Percentiles rank a stretch among this genome's conserved stretches.
Evolutionary conservation across 768 basidiomycete genomes (phyloP).

Genomic region (Podaxis carcinomalis): DNA sequence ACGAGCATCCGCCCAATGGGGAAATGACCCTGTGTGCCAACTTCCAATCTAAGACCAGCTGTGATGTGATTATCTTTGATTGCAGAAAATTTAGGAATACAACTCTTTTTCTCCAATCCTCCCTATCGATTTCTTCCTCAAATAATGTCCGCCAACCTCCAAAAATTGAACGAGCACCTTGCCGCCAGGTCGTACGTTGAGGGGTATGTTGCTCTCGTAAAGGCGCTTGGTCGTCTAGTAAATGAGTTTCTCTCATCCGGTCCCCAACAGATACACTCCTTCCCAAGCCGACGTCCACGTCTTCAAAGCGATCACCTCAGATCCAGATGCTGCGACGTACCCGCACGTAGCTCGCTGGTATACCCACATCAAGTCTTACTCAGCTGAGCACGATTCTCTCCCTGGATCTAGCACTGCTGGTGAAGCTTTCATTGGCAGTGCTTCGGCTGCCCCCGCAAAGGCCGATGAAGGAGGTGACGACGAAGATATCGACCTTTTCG

Average conservation of each 20-base stretch:
- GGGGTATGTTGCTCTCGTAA: conserved; percentile 56
- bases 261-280: conserved; percentile 66
- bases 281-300: conserved; percentile 94
- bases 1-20: background rate
- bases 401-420: conserved; percentile 84
- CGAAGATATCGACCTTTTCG: conserved; percentile 83
- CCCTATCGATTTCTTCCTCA: conserved; percentile 12
- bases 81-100: conserved; percentile 11
- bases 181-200: conserved; percentile 84
- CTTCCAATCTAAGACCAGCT: conserved; percentile 6
- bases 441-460: conserved; percentile 39
- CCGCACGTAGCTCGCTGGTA: conserved; percentile 90
- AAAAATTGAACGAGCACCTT: conserved; percentile 84
- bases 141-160: conserved; percentile 64
- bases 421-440: conserved; percentile 61
- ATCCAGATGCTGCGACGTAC: conserved; percentile 58
- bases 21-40: background rate
- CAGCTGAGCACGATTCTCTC: conserved; percentile 70
- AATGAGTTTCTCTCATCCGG: conserved; percentile 7
- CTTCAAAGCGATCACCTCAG: conserved; percentile 72
- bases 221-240: background rate
- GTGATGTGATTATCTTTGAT: conserved; percentile 17
- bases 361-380: conserved; percentile 87
- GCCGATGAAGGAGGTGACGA: conserved; percentile 58
- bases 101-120: conserved; percentile 18